Base-by-base conservation (phyloP, 2,329 filamentous ascomycete species). In the Camillea tinctor region DNA sequence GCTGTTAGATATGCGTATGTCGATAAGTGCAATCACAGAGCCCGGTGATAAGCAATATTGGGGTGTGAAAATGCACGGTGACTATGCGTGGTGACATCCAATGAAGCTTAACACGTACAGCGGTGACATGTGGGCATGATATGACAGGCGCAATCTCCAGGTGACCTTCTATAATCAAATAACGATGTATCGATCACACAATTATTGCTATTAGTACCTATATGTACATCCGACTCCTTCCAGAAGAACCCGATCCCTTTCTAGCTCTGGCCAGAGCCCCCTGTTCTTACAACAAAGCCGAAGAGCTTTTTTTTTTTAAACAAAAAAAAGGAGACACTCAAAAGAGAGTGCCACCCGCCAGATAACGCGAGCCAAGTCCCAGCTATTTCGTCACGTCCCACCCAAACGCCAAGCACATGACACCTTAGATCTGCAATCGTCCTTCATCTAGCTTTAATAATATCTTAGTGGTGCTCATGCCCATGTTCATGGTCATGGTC, bases 401-500 rank as follows among this genome's bases (percentile, higher is more conserved):
- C 36, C 36, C 36, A 44, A 44, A 44, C 36, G 36, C 36, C 36
- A 44, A 44, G 36, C 36, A 44, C 36, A 44, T 44, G 26, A 44
- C 36, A 44, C 36, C 36, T 44, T 44, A 44, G 17, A n/a, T 17
- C 13, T 44, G 26, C 26, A 30, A 30, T 30, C 26, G 7, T 30
- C 26, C 36, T n/a, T 44, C 36, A 44, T n/a, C 36, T 44, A 44
- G 2, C 13, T 5, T 23, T 49, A 21, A 49, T 20, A 19, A 49
- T 44, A 44, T 61, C 57, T 26, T 67, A 64, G 36, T 57, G 59
- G 22, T 68, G 60, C 4, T 56, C 59, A 13, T 66, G 56, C 40
- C 36, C 36, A 30, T 54, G 56, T 23, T 62, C 64, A 75, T 79
- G 62, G 65, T 74, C 63, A 67, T 75, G 55, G 73, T 73, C 62